Evolutionary conservation across 106 monocot genomes (phyloP).

Genomic region (Ottelia alismoides): DNA sequence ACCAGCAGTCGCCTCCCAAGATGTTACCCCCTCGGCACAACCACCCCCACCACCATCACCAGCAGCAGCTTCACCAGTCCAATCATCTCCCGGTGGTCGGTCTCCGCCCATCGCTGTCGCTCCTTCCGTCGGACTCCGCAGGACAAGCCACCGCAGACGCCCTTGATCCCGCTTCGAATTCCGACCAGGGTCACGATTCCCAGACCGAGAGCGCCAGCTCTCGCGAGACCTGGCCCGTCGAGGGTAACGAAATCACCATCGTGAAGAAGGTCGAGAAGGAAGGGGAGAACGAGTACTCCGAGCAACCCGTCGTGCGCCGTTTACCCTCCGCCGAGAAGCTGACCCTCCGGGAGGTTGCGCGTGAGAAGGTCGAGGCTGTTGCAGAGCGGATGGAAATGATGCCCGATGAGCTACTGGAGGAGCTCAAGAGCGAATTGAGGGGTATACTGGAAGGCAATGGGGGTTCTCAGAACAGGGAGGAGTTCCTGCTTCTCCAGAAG

Average conservation of each 20-base stretch:
- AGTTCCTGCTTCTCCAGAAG: constrained; percentile 73
- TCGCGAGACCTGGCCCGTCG: constrained; percentile 80
- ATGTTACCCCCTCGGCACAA: constrained; percentile 77
- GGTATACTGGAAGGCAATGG: constrained; percentile 78
- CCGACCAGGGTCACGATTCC: constrained; percentile 64
- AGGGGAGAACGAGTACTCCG: constrained; percentile 28
- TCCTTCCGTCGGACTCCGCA: constrained; percentile 6
- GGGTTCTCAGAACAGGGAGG: constrained; percentile 73
- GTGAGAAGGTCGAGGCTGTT: constrained; percentile 58
- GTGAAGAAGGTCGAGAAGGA: constrained; percentile 51
- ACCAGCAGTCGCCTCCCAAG: constrained; percentile 38
- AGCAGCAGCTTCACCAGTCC: no score
- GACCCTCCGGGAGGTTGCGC: constrained; percentile 62
- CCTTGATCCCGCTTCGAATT: constrained; percentile 56
- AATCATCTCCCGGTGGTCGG: constrained; percentile 30
- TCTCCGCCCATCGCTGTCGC: constrained; percentile 48
- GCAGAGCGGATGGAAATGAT: constrained; percentile 59
- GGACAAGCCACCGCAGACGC: no score
- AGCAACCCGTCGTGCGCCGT: constrained; percentile 46
- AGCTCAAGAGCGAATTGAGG: constrained; percentile 73
- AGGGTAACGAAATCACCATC: constrained; percentile 24
- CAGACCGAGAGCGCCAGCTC: constrained; percentile 91
- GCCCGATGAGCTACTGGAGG: constrained; percentile 75
- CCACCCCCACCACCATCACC: no score
- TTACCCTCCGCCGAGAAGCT: constrained; percentile 35